Percentiles rank a stretch among this genome's conserved stretches.
Evolutionary conservation across 768 basidiomycete species (phyloP).

Genomic region (Termitomyces sp.): DNA sequence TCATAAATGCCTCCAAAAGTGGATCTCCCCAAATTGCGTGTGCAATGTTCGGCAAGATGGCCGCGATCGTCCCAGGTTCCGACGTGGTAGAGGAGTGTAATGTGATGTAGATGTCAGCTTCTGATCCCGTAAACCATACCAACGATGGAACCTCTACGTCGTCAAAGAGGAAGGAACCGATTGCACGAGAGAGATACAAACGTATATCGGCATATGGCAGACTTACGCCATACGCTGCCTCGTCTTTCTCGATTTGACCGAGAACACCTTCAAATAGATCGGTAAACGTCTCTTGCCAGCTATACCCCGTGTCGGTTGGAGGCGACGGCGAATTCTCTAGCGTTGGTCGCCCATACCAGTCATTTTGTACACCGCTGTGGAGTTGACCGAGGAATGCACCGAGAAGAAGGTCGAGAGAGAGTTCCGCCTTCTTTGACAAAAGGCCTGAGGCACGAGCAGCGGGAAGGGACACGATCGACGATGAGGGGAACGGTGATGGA

Average conservation of each 20-base stretch:
- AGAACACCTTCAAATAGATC: conserved; percentile 50
- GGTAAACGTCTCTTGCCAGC: conserved; percentile 76
- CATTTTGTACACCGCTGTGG: conserved; percentile 65
- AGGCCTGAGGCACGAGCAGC: conserved; percentile 28
- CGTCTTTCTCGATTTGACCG: conserved; percentile 28
- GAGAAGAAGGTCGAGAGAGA: conserved; percentile 52
- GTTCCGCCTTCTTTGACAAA: conserved; percentile 30
- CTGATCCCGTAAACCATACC: conserved; percentile 56
- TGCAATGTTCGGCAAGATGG: conserved; percentile 43
- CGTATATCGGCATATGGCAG: conserved; percentile 42
- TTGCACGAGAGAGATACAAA: conserved; percentile 55
- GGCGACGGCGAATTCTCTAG: conserved; percentile 13
- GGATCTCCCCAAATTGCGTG: conserved; percentile 76
- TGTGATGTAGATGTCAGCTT: conserved; percentile 52
- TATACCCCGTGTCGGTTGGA: conserved; percentile 42
- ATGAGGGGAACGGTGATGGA: conserved; percentile 28
- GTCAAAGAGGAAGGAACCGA: conserved; percentile 71
- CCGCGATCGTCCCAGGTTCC: conserved; percentile 26
- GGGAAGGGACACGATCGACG: conserved; percentile 30
- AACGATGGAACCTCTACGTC: conserved; percentile 70
- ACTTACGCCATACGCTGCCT: conserved; percentile 15
- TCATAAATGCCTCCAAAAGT: conserved; percentile 61
- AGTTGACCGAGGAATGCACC: conserved; percentile 57
- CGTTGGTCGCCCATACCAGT: conserved; percentile 61
- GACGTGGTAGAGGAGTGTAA: conserved; percentile 16